Percentiles rank a stretch among this genome's conserved stretches.
phyloP scores from a whole-genome alignment of 441 rosid species.

The Erysimum pusillum region DNA sequence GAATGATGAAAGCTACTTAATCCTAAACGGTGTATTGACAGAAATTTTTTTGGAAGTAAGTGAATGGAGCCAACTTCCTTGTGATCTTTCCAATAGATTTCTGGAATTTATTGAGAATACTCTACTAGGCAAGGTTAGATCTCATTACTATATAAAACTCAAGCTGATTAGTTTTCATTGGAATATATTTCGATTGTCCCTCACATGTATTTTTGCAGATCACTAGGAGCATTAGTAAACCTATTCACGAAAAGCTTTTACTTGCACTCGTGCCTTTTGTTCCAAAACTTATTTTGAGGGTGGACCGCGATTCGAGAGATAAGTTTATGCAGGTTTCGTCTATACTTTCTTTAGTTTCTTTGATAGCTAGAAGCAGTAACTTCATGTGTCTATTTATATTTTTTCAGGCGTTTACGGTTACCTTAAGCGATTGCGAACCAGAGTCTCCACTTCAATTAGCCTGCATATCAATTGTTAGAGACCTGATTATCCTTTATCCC shows the following conservation, averaged over 20 bases:
- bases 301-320: constrained; percentile 60
- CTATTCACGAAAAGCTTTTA: constrained; percentile 58
- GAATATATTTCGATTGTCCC: neutral
- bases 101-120: constrained; percentile 71
- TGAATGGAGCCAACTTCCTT: constrained; percentile 66
- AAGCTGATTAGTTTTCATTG: constrained; percentile 16
- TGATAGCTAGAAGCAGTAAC: constrained; percentile 6
- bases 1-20: constrained; percentile 74
- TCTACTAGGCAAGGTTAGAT: constrained; percentile 75
- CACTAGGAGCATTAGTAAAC: constrained; percentile 56
- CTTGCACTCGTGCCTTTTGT: constrained; percentile 64
- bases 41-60: constrained; percentile 72
- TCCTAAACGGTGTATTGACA: constrained; percentile 68
- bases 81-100: constrained; percentile 59
- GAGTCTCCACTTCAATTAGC: constrained; percentile 72
- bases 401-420: constrained; percentile 84
- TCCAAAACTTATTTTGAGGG: constrained; percentile 69
- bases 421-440: constrained; percentile 73
- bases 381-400: neutral
- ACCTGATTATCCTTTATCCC: constrained; percentile 62
- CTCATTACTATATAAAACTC: constrained; percentile 21
- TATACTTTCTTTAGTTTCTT: constrained; percentile 14
- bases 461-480: constrained; percentile 68
- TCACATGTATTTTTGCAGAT: constrained; percentile 50
- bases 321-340: constrained; percentile 79